Conservation (phyloP, 169 alveolate genomes). For the Eimeria acervulina region DNA sequence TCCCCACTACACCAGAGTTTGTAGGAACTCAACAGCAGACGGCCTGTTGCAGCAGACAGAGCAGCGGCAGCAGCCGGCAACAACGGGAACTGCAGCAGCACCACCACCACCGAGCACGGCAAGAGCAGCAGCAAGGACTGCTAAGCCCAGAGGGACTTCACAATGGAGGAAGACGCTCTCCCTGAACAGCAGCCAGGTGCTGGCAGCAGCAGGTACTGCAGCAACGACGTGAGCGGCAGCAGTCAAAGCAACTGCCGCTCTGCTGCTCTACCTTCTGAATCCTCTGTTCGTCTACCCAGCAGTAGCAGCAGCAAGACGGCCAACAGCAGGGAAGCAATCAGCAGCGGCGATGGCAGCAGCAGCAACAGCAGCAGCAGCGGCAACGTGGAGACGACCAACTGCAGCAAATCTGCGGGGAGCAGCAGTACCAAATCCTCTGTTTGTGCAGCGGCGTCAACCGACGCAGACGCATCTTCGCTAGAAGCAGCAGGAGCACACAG, state of each 20-base stretch:
- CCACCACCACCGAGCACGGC: neutral
- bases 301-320: neutral
- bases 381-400: neutral
- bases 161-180: neutral
- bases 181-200: conserved; percentile 34
- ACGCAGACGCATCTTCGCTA: neutral
- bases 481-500: conserved; percentile 5
- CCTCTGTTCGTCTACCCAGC: neutral
- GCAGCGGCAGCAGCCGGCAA: neutral
- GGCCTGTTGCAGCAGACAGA: neutral
- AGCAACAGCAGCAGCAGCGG: neutral
- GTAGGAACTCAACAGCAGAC: neutral
- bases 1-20: neutral
- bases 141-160: neutral
- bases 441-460: neutral
- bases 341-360: neutral
- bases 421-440: neutral
- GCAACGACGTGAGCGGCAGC: conserved; percentile 16
- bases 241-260: neutral
- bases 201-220: conserved; percentile 14
- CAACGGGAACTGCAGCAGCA: conserved; percentile 33
- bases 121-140: neutral
- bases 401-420: neutral
- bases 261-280: neutral
- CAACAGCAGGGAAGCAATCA: neutral